Conservation (phyloP, 345 rosid species). For the Corchorus olitorius region DNA sequence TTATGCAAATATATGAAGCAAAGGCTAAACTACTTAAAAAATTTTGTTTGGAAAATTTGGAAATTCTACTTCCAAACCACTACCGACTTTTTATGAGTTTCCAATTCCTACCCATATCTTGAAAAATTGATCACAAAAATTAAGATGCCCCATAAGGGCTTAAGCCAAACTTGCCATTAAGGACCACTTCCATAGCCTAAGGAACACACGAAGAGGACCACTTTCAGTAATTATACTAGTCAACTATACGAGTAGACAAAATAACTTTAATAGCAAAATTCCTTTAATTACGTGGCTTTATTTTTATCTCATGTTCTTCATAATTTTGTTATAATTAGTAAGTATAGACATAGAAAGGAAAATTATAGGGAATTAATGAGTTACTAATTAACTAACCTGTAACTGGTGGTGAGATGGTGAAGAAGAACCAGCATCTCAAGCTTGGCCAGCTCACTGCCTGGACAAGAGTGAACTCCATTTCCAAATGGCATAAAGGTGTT, state of each 20-base stretch:
- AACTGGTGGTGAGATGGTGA: slow-evolving; percentile 77
- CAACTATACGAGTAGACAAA: neutral
- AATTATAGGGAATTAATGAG: neutral
- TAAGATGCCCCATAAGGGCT: neutral
- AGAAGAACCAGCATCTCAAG: slow-evolving; percentile 89
- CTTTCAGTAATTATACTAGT: neutral
- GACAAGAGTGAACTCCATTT: slow-evolving; percentile 92
- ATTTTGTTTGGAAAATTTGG: too few relatives aligned
- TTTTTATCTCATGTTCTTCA: slow-evolving; percentile 20
- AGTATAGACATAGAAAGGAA: neutral
- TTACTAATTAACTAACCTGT: slow-evolving; percentile 46
- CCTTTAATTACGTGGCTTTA: slow-evolving; percentile 9
- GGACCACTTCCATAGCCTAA: slow-evolving; percentile 43
- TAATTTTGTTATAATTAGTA: too few relatives aligned
- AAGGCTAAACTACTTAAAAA: too few relatives aligned
- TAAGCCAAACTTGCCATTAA: neutral
- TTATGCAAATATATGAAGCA: neutral
- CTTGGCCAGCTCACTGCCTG: slow-evolving; percentile 96
- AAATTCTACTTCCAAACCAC: too few relatives aligned
- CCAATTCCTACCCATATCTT: neutral
- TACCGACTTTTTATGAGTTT: neutral
- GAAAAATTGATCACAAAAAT: neutral
- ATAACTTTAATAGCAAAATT: neutral
- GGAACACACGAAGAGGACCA: slow-evolving; percentile 31
- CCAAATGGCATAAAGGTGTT: slow-evolving; percentile 94